These are phyloP conservation scores for Epichloe glyceriae DNA, from an alignment of 2,329 filamentous ascomycete genomes.

Conservation along the genomic window DNA sequence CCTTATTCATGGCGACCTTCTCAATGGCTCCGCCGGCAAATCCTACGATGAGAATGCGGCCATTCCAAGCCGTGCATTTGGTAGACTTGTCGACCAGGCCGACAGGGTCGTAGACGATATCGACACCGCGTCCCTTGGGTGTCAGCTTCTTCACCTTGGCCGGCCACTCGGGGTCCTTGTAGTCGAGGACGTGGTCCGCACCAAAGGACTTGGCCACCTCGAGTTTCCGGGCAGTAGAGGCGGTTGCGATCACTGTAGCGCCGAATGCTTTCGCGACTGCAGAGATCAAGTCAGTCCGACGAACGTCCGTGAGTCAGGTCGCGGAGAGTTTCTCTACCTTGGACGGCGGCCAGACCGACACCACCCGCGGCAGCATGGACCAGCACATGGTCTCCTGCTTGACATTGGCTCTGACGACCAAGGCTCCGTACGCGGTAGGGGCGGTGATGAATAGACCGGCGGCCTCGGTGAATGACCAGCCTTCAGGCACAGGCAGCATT, in stretches of 20 bases:
- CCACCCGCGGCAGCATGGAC: constrained; percentile 88
- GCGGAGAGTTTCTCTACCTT: constrained; percentile 31
- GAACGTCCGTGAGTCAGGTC: neutral
- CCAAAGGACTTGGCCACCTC: constrained; percentile 68
- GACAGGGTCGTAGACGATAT: constrained; percentile 92
- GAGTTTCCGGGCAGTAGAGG: constrained; percentile 67
- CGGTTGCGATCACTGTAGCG: constrained; percentile 86
- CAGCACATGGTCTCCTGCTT: constrained; percentile 71
- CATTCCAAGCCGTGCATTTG: constrained; percentile 92
- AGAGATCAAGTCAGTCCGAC: neutral
- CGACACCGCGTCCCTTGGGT: constrained; percentile 59
- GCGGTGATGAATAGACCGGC: constrained; percentile 86
- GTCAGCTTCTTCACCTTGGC: constrained; percentile 63
- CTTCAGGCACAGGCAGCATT: constrained; percentile 61
- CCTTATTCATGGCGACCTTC: constrained; percentile 84
- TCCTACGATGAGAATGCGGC: constrained; percentile 72
- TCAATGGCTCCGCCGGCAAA: constrained; percentile 70
- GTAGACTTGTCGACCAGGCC: constrained; percentile 77
- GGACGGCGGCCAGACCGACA: constrained; percentile 81
- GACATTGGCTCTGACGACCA: constrained; percentile 66
- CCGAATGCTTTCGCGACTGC: constrained; percentile 76
- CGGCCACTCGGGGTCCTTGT: constrained; percentile 52
- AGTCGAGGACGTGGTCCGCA: constrained; percentile 73
- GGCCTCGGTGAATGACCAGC: constrained; percentile 75
- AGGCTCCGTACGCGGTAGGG: constrained; percentile 74